Evolutionary conservation across 1,284 basidiomycete species (phyloP), one percentile per base, ranked within the genome.

Genomic region (Malassezia caprae): DNA sequence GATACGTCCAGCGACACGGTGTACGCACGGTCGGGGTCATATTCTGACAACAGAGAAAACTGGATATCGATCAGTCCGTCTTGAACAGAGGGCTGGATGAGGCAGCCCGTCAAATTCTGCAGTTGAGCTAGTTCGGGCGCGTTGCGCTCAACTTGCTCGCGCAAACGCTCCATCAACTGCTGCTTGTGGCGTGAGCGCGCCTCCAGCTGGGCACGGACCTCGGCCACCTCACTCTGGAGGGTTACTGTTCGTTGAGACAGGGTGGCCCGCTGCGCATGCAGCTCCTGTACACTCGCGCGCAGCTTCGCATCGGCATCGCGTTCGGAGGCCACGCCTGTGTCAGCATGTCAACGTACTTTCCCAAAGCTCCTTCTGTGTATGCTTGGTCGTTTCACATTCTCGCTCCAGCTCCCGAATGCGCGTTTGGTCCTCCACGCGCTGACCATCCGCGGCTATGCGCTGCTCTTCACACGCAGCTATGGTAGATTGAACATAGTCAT

Each of bases 61-160:
- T 17, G 39, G 17, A 58, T 26, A 31, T 26, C 27, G 15, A 53
- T 31, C 21, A 32, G 37, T 6, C 56, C 47, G 4, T 15, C 24
- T 19, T 24, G 35, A 21, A 46, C 32, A 3, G 60, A 57, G 0
- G 64, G 62, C 17, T 51, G 40, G 28, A 68, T 56, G 2, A 59
- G 51, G 35, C 64, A 65, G 21, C 66, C 66, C 3, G 66, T 65
- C 52, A 60, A 56, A 12, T 52, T 42, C 37, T 67, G 53, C 34
- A 69, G 54, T 37, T 63, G 56, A 15, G 56, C 58, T 32, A 67
- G 55, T 49, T 69, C 67, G 21, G 65, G 67, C 15, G 58, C 64
- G 34, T 65, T 67, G 30, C 59, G 59, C 49, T 61, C 53, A 39
- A 62, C 60, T 53, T 68, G 66, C 41, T 56, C 56, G 42, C 59